These are phyloP conservation scores for Digitaria exilis DNA, from an alignment of 202 grass and related monocot genomes.

Conservation along the genomic window DNA sequence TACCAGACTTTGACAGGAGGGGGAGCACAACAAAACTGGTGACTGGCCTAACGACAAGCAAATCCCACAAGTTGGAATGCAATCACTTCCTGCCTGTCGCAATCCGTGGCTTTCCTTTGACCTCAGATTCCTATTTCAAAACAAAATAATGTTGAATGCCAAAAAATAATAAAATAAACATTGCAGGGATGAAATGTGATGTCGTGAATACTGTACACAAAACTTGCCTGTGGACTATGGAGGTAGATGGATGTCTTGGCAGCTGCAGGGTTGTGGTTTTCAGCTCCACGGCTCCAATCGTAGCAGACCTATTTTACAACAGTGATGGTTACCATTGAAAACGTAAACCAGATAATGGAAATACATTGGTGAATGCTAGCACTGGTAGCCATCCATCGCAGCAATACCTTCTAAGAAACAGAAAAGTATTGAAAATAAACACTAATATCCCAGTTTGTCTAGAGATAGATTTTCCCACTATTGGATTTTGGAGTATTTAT, in stretches of 20 bases:
- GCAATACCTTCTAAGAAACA: not conserved
- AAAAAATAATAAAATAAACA: not conserved
- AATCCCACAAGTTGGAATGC: not conserved
- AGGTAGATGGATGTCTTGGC: slow-evolving; percentile 97
- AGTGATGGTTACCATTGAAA: not conserved
- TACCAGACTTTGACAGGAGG: not conserved
- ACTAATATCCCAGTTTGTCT: not conserved
- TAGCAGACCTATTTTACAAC: slow-evolving; percentile 70
- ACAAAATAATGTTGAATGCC: not conserved
- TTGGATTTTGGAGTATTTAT: not conserved
- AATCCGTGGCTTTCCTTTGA: slow-evolving; percentile 88
- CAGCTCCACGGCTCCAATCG: slow-evolving; percentile 94
- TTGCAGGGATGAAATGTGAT: not conserved
- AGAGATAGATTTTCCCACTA: not conserved
- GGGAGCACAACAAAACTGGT: slow-evolving; percentile 5
- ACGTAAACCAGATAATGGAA: not conserved
- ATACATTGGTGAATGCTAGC: not conserved
- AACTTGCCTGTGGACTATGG: slow-evolving; percentile 75
- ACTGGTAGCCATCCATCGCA: not conserved
- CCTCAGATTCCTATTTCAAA: slow-evolving; percentile 73
- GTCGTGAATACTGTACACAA: not conserved
- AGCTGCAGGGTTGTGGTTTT: slow-evolving; percentile 87
- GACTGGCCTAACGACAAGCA: not conserved
- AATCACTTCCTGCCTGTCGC: slow-evolving; percentile 74
- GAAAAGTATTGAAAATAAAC: not conserved